A percentile compares a stretch with the other conserved stretches of the same genome.
These are phyloP conservation scores for Rhypophila decipiens DNA, from an alignment of 495 filamentous ascomycete species.

Conservation along the genomic window DNA sequence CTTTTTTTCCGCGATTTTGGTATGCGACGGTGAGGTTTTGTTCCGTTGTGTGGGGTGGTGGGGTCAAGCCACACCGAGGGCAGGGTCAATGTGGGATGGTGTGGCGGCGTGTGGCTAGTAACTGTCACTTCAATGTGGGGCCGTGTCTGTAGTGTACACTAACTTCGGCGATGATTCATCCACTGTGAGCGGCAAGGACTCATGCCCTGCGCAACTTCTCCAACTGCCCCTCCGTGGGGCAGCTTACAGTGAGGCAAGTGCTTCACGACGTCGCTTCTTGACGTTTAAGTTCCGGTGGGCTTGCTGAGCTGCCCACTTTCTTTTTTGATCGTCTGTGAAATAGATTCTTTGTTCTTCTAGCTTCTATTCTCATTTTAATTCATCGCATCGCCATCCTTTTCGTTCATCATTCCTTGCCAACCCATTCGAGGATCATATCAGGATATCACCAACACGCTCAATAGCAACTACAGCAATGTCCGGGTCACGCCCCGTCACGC, in stretches of 20 bases:
- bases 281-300: too few species aligned
- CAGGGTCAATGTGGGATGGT: background rate
- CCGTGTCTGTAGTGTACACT: background rate
- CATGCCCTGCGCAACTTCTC: too few species aligned
- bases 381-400: background rate
- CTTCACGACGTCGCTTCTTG: too few species aligned
- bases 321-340: too few species aligned
- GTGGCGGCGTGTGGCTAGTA: background rate
- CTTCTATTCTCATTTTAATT: background rate
- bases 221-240: too few species aligned
- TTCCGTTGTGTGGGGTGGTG: background rate
- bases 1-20: constrained; percentile 6
- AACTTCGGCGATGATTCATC: constrained; percentile 28
- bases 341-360: background rate
- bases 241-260: too few species aligned
- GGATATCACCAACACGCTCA: too few species aligned
- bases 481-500: too few species aligned
- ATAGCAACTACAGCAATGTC: too few species aligned
- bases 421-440: too few species aligned
- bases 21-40: constrained; percentile 9
- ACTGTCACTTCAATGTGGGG: background rate
- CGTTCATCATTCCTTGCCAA: background rate
- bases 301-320: too few species aligned
- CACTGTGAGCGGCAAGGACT: constrained; percentile 11
- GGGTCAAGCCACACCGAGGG: too few species aligned